Percentiles rank a stretch among this genome's conserved stretches.
Conservation (phyloP, 2,329 filamentous ascomycete species). For the Arthrinium puccinioides region DNA sequence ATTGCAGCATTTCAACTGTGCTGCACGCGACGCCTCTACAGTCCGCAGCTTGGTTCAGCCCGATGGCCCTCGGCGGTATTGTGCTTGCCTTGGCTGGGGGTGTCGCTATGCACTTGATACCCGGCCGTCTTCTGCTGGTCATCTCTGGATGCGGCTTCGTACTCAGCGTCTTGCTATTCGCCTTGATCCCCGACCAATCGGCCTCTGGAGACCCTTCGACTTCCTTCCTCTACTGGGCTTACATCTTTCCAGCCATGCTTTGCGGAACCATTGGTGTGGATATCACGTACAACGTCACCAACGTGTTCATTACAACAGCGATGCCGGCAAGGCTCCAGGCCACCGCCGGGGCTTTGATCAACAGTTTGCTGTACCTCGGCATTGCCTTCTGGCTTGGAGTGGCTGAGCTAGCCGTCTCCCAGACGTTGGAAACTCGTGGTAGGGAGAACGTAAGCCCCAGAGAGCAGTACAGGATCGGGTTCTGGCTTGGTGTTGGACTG, state of each 20-base stretch:
- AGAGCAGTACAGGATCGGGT: conserved; percentile 21
- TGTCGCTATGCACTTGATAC: conserved; percentile 58
- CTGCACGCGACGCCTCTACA: conserved; percentile 53
- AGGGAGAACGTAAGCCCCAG: conserved; percentile 11
- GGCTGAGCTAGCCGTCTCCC: conserved; percentile 55
- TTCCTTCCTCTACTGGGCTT: conserved; percentile 60
- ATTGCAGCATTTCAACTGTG: conserved; percentile 48
- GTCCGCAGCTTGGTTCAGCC: conserved; percentile 62
- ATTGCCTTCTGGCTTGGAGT: conserved; percentile 67
- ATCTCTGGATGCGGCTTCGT: conserved; percentile 55
- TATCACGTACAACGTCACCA: conserved; percentile 67
- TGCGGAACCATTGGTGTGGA: conserved; percentile 67
- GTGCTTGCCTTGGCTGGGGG: conserved; percentile 57
- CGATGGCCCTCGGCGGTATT: conserved; percentile 61
- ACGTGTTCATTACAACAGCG: conserved; percentile 70
- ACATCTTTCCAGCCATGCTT: conserved; percentile 63
- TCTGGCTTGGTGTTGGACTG: conserved; percentile 22
- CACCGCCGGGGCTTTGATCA: conserved; percentile 64
- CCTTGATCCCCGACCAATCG: conserved; percentile 50
- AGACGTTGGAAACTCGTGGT: conserved; percentile 24
- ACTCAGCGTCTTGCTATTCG: conserved; percentile 53
- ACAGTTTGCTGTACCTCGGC: conserved; percentile 62
- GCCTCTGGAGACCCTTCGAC: conserved; percentile 23
- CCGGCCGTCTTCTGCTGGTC: conserved; percentile 55
- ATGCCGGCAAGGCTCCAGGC: conserved; percentile 62